Base-by-base conservation (phyloP, 768 basidiomycete species). In the Suillus lakei region DNA sequence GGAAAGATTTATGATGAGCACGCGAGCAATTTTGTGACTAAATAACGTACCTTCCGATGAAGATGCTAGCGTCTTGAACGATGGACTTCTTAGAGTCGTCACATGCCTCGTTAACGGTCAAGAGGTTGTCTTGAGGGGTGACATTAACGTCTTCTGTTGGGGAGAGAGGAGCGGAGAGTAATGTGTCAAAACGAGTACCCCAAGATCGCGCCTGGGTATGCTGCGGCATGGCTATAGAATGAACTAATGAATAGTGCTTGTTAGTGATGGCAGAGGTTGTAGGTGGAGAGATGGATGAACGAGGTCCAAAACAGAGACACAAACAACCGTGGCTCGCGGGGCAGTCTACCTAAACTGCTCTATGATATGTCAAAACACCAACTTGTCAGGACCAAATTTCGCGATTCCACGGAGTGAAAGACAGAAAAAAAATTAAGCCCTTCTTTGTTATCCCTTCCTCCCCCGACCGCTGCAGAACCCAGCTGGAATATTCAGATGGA, bases 11-110 rank as follows among this genome's bases (percentile, higher is more conserved):
- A 61, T 60, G 9, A 51, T 71, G 41, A 71, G 70, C n/a, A 50
- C 55, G 50, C 44, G 26, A 36, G 13, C 58, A 8, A 44, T 23
- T 23, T 41, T 23, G 23, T 51, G 36, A 13, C 36, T 21, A 32
- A 15, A n/a, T 34, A 63, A 69, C 73, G 5, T 71, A 91, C 92
- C 92, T 93, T 75, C 93, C 93, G 66, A 94, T 89, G 75, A 95
- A 95, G 70, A 95, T 84, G 71, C 91, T 93, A 46, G 91, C 88
- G 68, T 93, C 89, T 73, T 92, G 90, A 63, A 86, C 84, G 72
- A 85, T 80, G 10, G 63, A 21, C 79, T 80, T 67, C 72, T 82
- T 69, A 50, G 68, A 74, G 48, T 71, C 76, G 39, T 74, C 68
- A n/a, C 18, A 59, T 18, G 38, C 18, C 38, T 39, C 38, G n/a